Evolutionary conservation across 176 grass and related monocot genomes (phyloP), one percentile per base, ranked within the genome.

Genomic region (Ensete ventricosum): DNA sequence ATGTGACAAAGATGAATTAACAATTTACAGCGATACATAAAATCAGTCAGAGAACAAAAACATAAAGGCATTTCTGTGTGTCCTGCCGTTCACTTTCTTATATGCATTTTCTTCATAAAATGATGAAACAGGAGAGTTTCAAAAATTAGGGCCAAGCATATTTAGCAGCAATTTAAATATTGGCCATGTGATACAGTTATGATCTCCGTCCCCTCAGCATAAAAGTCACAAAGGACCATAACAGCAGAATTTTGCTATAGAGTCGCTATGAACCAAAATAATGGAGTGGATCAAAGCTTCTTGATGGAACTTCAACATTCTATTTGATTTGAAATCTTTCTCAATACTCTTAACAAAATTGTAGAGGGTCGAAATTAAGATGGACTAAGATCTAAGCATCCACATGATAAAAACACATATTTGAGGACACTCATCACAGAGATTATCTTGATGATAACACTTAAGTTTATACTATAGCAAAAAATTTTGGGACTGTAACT

Each of bases 1-100:
- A 67, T 72, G 62, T 48, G 63, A 67, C 60, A 29, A 43, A 43
- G 34, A 43, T 79, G 43, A 55, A 78, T 57, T 67, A 76, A 55
- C 52, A 72, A 12, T 67, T 78, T 55, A 59, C 71, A 52, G 54
- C 34, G 29, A 70, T 20, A 19, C 11, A 70, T 20, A 70, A 70
- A 69, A 24, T 24, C 20, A 64, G n/a, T 64, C 24, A 11, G n/a
- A 13, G 63, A 12, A 65, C 9, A 24, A 65, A 65, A 65, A 11
- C 22, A 29, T 26, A 12, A 65, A 65, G 63, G 23, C 10, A 65
- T 65, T 13, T 26, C 26, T 65, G 63, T 10, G 26, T 43, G 21
- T 65, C 11, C 63, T 27, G 23, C 27, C 21, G 24, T 24, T 26
- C 21, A 2, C 10, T 14, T 50, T 70, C 48, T n/a, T 70, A 0